phyloP scores from a whole-genome alignment of 108 stramenopile genomes.

The Hondaea fermentalgiana region DNA sequence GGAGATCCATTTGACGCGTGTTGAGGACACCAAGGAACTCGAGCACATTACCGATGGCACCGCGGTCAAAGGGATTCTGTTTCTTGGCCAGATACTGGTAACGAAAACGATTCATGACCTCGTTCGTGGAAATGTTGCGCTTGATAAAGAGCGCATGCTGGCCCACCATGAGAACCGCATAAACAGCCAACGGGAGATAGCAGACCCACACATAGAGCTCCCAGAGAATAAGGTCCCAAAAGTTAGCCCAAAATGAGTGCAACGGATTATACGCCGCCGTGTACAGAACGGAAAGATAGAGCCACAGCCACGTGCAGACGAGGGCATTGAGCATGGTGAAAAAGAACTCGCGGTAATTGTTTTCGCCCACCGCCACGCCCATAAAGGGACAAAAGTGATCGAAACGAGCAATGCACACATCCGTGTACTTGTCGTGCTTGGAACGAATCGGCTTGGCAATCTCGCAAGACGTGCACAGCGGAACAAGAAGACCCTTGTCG shows the following conservation, averaged over 20 bases:
- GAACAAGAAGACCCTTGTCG: not conserved
- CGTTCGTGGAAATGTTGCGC: slow-evolving; percentile 86
- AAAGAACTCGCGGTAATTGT: slow-evolving; percentile 89
- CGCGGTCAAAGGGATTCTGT: slow-evolving; percentile 75
- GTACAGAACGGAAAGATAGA: not conserved
- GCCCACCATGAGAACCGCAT: slow-evolving; percentile 41
- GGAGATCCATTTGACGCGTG: not conserved
- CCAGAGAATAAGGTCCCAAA: not conserved
- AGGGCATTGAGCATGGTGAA: slow-evolving; percentile 23
- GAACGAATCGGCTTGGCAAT: slow-evolving; percentile 79
- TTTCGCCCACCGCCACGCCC: slow-evolving; percentile 69
- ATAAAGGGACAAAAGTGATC: slow-evolving; percentile 99
- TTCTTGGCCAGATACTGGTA: slow-evolving; percentile 65
- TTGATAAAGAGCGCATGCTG: slow-evolving; percentile 78
- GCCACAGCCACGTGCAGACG: not conserved
- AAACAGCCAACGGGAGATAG: slow-evolving; percentile 34
- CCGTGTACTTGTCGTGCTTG: slow-evolving; percentile 78
- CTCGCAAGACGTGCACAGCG: slow-evolving; percentile 85
- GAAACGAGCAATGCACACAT: slow-evolving; percentile 80
- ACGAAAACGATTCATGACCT: slow-evolving; percentile 64
- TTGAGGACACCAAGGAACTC: slow-evolving; percentile 20
- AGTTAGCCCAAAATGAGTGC: not conserved
- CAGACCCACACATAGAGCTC: not conserved
- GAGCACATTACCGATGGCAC: slow-evolving; percentile 47
- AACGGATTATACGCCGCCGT: not conserved